A percentile compares a stretch with the other conserved stretches of the same genome.
Conservation (phyloP, 805 yeast species). For the Saccharomycopsis guyanensis region DNA sequence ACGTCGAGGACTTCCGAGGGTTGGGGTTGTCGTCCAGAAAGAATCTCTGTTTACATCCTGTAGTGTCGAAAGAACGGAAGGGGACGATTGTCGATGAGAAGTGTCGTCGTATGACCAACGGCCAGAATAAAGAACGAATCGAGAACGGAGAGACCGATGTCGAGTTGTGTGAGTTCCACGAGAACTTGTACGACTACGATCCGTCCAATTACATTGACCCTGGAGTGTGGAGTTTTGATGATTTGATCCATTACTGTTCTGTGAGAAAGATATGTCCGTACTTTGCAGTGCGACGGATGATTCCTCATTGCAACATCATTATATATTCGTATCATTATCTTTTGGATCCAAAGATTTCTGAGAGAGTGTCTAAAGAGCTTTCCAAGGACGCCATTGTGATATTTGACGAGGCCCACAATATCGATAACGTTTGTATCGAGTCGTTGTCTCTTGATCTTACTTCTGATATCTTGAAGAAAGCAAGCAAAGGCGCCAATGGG, state of each 20-base stretch:
- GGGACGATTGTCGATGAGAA: constrained; percentile 93
- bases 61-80: constrained; percentile 77
- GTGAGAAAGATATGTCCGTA: constrained; percentile 85
- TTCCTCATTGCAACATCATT: constrained; percentile 84
- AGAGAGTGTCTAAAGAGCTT: constrained; percentile 84
- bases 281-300: constrained; percentile 97
- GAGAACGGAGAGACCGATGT: constrained; percentile 53
- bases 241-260: constrained; percentile 68
- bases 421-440: constrained; percentile 97
- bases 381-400: constrained; percentile 90
- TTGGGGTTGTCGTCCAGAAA: constrained; percentile 91
- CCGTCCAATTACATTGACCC: constrained; percentile 85
- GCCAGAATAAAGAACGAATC: constrained; percentile 64
- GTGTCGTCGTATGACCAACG: constrained; percentile 92
- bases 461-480: constrained; percentile 78
- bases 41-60: constrained; percentile 87
- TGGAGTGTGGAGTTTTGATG: constrained; percentile 93
- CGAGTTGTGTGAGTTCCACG: constrained; percentile 79
- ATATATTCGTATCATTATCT: constrained; percentile 96
- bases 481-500: constrained; percentile 78
- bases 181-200: constrained; percentile 75
- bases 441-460: constrained; percentile 87
- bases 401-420: constrained; percentile 98
- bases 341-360: constrained; percentile 95
- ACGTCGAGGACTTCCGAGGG: constrained; percentile 86